Percentiles rank a stretch among this genome's conserved stretches.
Conservation (phyloP, 1,284 basidiomycete species). For the Ceratobasidium sp. region DNA sequence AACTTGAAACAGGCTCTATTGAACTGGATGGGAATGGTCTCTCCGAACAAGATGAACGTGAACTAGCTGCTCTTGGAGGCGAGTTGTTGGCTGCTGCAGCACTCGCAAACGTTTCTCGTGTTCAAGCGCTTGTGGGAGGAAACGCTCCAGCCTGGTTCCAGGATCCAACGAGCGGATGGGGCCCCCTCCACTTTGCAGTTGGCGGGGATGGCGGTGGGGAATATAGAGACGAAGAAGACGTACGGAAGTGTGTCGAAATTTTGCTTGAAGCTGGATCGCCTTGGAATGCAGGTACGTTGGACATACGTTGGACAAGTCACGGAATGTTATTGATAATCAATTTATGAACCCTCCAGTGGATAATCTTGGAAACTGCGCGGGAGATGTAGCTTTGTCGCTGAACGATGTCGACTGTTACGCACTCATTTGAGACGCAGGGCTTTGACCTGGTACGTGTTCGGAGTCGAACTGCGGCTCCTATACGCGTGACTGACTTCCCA, state of each 20-base stretch:
- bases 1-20: not conserved
- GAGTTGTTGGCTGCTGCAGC: slow-evolving; percentile 11
- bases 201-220: slow-evolving; percentile 73
- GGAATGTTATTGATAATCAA: slow-evolving; percentile 50
- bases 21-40: not conserved
- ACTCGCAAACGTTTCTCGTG: slow-evolving; percentile 36
- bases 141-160: slow-evolving; percentile 92
- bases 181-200: slow-evolving; percentile 90
- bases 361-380: slow-evolving; percentile 82
- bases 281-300: slow-evolving; percentile 83
- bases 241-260: slow-evolving; percentile 61
- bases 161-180: slow-evolving; percentile 83
- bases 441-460: slow-evolving; percentile 76
- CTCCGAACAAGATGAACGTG: slow-evolving; percentile 19
- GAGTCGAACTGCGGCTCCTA: no score
- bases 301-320: slow-evolving; percentile 51
- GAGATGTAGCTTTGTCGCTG: slow-evolving; percentile 87
- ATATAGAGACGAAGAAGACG: slow-evolving; percentile 11
- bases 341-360: slow-evolving; percentile 68
- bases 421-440: slow-evolving; percentile 85
- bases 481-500: no score
- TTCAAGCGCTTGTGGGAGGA: slow-evolving; percentile 9
- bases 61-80: slow-evolving; percentile 27
- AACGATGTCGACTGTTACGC: slow-evolving; percentile 82
- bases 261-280: slow-evolving; percentile 87